Evolutionary conservation across 345 rosid species (phyloP).

Genomic region (Excoecaria agallocha): DNA sequence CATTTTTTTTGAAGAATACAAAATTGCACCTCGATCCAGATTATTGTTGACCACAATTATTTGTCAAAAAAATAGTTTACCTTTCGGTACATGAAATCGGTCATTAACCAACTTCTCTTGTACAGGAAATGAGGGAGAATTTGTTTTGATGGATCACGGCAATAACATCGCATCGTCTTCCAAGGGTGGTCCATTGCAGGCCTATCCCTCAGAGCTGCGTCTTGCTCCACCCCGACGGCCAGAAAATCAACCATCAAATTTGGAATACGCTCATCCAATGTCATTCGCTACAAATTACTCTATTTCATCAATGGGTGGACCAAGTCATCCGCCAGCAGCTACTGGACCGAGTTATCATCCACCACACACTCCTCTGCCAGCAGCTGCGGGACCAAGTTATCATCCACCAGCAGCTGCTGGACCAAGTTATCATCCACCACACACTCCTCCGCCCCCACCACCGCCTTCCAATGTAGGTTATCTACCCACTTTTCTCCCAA

Average conservation of each 20-base stretch:
- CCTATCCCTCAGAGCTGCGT: slow-evolving; percentile 23
- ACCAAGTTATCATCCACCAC: slow-evolving; percentile 38
- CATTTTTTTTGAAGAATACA: too few relatives aligned
- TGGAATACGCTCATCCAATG: slow-evolving; percentile 26
- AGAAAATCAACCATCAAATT: slow-evolving; percentile 27
- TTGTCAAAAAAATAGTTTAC: too few relatives aligned
- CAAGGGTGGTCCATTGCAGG: slow-evolving; percentile 27
- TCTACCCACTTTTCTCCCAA: slow-evolving; percentile 21
- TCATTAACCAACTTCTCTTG: neutral
- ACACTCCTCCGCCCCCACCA: slow-evolving; percentile 50
- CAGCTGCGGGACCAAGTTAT: too few relatives aligned
- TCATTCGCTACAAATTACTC: slow-evolving; percentile 30
- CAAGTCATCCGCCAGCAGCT: slow-evolving; percentile 9
- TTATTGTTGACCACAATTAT: too few relatives aligned
- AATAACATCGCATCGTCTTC: slow-evolving; percentile 23
- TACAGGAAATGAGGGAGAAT: slow-evolving; percentile 38
- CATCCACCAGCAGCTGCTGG: too few relatives aligned
- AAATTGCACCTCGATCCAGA: too few relatives aligned
- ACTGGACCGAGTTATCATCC: slow-evolving; percentile 10
- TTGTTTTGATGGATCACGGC: slow-evolving; percentile 38
- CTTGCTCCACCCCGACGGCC: slow-evolving; percentile 22
- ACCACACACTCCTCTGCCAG: too few relatives aligned
- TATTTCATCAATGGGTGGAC: slow-evolving; percentile 19
- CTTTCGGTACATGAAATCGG: neutral
- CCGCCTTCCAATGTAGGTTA: slow-evolving; percentile 53